Base-by-base conservation (phyloP, 2,329 filamentous ascomycete species). In the Teratosphaeria pseudoeucalypti region DNA sequence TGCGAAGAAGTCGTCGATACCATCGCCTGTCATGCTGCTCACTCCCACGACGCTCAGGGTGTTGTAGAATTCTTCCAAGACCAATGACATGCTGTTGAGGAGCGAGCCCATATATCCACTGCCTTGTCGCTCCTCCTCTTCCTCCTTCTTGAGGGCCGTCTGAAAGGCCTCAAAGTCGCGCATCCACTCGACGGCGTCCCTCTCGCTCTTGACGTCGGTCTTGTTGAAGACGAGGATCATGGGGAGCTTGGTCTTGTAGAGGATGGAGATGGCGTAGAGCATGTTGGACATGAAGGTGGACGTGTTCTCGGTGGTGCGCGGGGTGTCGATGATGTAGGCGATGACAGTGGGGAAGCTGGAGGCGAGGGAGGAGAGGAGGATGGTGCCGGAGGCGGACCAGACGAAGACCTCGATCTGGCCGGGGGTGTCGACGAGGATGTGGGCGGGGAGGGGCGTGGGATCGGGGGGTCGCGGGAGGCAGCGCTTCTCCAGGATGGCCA, bases 191-290 rank as follows among this genome's bases (percentile, higher is more conserved):
- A 92, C 94, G 1, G 92, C 94, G 29, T 84, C 82, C 0, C 91
- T 90, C 71, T 96, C 90, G 69, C 95, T 88, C 73, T 95, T 90
- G 52, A 95, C 90, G 70, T 99, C 94, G 0, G 92, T 96, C 79
- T 99, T 99, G 80, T 99, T 99, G 81, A 99, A 97, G 11, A 99
- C 94, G 7, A 99, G 78, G 58, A 99, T 95, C 94, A 99, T 99
- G 27, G 94, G 94, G 0, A 99, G 81, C 73, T 95, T 96, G 1
- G 92, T 97, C 79, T 97, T 97, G 83, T 99, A 99, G 16, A 99
- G 83, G 64, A 99, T 99, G 61, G 89, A 95, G 80, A 94, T 97
- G 26, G 94, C 94, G 75, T 99, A 99, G 52, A 99, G 85, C 94
- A 99, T 99, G 77, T 99, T 99, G 73, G 89, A 95, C 94, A 99